Percentiles rank a stretch among this genome's conserved stretches.
Evolutionary conservation across 768 basidiomycete genomes (phyloP).

Genomic region (Chlorophyllum brunneum): DNA sequence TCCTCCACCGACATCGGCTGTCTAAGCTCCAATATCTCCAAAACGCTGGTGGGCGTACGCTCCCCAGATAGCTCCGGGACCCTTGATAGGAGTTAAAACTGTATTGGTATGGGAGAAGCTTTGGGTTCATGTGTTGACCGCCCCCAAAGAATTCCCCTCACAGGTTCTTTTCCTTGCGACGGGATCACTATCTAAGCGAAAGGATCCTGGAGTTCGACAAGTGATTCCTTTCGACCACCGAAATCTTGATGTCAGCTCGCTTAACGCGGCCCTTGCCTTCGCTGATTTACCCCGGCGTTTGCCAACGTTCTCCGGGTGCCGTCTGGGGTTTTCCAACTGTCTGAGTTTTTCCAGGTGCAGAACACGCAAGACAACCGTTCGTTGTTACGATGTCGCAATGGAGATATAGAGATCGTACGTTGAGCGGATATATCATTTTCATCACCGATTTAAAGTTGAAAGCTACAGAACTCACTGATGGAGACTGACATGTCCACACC

Average conservation of each 20-base stretch:
- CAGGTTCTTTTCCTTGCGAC: background rate
- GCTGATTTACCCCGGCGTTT: background rate
- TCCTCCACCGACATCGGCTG: slow-evolving; percentile 7
- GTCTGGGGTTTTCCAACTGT: too few relatives aligned
- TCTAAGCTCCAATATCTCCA: background rate
- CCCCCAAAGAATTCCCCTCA: background rate
- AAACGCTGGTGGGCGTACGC: background rate
- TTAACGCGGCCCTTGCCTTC: background rate
- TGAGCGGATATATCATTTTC: background rate
- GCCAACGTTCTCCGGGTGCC: background rate
- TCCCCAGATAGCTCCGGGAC: background rate
- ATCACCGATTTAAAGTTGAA: background rate
- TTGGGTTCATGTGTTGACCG: background rate
- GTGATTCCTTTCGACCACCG: background rate
- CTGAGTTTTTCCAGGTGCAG: background rate
- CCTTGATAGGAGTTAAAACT: slow-evolving; percentile 9
- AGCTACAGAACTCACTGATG: too few relatives aligned
- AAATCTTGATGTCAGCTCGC: background rate
- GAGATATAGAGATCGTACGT: background rate
- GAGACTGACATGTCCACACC: too few relatives aligned
- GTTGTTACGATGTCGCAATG: background rate
- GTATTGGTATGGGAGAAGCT: background rate
- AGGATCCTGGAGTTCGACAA: background rate
- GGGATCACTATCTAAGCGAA: background rate
- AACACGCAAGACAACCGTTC: background rate